Evolutionary conservation across 257 asterid genomes (phyloP), one percentile per base, ranked within the genome.

Genomic region (Solanum sitiens): DNA sequence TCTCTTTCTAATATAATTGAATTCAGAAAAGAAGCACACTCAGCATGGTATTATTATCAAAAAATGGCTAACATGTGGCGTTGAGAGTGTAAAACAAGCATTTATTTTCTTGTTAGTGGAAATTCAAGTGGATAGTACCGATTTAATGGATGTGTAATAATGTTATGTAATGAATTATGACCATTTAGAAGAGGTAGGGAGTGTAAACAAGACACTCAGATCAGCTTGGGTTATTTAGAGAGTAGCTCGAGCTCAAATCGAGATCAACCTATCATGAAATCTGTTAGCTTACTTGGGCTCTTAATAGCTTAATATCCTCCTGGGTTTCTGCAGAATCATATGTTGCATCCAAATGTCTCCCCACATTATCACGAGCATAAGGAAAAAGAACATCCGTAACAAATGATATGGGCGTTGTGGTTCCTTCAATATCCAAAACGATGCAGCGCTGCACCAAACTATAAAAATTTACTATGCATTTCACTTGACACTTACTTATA

Each of bases 361-460:
- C 96, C 88, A 94, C 99, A 87, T 93, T 93, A 59, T 95, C 97
- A 89, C 93, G 94, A 87, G 99, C 99, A 89, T 96, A 96, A 44
- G 98, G 99, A 89, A 96, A 97, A 86, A 98, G 98, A 89, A 94
- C 94, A 72, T 95, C 98, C 4, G 97, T 91, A 12, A 96, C 99
- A 86, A 95, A 96, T 18, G 99, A 94, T 91, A 97, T 96, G 37
- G 99, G 99, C 39, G 99, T 98, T 27, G 98, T 96, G 84, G 99
- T 98, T 88, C 99, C 99, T 89, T 98, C 99, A 56, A 98, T 98
- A 92, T 98, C 99, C 89, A 98, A 95, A 67, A 98, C 95, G 84
- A 98, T 90, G 93, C 99, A 93, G 8, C 88, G 93, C 99, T 97
- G 95, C 93, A 90, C 85, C 75, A 73, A 76, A 88, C 85, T 0